Base-by-base conservation (phyloP, 2,329 filamentous ascomycete species). In the Bisporella sp. region DNA sequence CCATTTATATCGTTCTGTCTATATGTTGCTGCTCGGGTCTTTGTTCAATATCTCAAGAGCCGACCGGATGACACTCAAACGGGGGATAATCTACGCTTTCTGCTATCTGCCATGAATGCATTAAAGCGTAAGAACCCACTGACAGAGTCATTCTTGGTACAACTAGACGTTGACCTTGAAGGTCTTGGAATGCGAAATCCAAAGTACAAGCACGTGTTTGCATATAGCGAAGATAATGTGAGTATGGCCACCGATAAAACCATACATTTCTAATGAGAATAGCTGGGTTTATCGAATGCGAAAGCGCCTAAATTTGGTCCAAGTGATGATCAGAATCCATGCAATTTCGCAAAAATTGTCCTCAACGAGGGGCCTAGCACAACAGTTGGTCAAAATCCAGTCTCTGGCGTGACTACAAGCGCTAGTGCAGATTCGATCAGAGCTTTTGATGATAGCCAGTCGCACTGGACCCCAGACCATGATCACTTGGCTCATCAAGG, bases 11-110 rank as follows among this genome's bases (percentile, higher is more conserved):
- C 89, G 0, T 97, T 97, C 68, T 96, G 90, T 64, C 78, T 99
- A 41, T 97, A 96, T 61, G 91, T 97, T n/a, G 87, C 92, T 8
- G 89, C 92, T 28, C 81, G 93, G 47, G 92, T 97, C 0, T 97
- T 97, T 63, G 85, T 97, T 6, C 92, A 97, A 66, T 96, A 95
- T 62, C 76, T 97, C n/a, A 96, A 95, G 68, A 93, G 87, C 50
- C 79, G 86, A n/a, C 89, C 91, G 0, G 85, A 92, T 31, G 92
- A 97, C 67, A 81, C 76, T 63, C 87, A 82, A 67, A 87, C 81
- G 57, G 81, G 75, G 13, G 85, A 92, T 50, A 91, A 90, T 0
- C 72, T 97, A n/a, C 84, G 91, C 50, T 97, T 99, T 65, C 76
- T 97, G 12, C 77, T 97, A 2, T 84, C 85, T 21, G 91, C 92